Base-by-base conservation (phyloP, 2,329 filamentous ascomycete genomes). In the Cercospora janseana region DNA sequence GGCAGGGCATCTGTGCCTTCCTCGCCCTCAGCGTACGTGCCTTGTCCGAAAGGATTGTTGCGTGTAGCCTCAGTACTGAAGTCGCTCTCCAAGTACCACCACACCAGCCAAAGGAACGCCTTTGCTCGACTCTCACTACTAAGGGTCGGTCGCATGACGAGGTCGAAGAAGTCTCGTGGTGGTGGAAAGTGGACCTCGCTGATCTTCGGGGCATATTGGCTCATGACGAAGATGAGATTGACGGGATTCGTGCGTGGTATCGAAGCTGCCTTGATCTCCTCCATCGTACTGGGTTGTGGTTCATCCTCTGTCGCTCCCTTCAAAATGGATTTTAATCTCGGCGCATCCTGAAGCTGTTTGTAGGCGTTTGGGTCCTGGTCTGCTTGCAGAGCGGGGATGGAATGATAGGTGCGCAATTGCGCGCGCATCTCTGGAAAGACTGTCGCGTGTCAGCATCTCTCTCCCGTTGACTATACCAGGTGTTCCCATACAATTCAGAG, bases 391-490 rank as follows among this genome's bases (percentile, higher is more conserved):
- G 90, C 96, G 10, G 93, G 93, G 59, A 98, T 98, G 9, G 93
- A 92, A 68, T 98, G 93, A 73, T 98, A 98, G 27, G 93, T 98
- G 68, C 93, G 86, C 24, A 98, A 78, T 67, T 98, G 93, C 23
- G 93, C 93, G 71, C 93, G 87, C 93, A 98, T 98, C 70, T 98
- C 93, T 16, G 93, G 93, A 68, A 98, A 98, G 77, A 98, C 93
- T 95, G 67, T 45, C 53, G 13, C 31, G 20, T 23, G 46, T 55
- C 46, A 63, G 71, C 58, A 9, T 12, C 7, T 50, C 15, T 23
- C 32, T 34, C 12, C 27, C 6, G 26, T 24, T 20, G 3, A 4
- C 2, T 10, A 4, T 35, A 4, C 28, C 9, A 20, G 12, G 21
- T 12, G 24, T 2, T 13, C 29, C 38, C 6, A 47, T 75, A 95